Evolutionary conservation across 2,329 filamentous ascomycete genomes (phyloP).

Genomic region (Trichoderma pleuroti): DNA sequence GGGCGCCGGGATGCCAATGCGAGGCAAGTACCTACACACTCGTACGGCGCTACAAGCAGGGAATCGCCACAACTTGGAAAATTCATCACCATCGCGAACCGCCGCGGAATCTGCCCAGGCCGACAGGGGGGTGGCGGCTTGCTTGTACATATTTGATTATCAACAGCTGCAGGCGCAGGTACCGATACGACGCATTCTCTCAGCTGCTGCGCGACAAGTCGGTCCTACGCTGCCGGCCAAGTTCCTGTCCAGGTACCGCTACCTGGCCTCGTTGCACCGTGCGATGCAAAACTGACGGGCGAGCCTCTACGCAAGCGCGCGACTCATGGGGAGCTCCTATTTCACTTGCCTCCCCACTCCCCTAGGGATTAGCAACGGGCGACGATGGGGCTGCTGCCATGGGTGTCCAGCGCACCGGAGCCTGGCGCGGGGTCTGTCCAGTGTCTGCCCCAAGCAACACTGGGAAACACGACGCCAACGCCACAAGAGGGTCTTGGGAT

Average conservation of each 20-base stretch:
- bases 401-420: constrained; percentile 19
- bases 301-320: background rate
- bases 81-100: background rate
- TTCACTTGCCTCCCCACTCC: background rate
- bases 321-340: constrained; percentile 14
- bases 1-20: background rate
- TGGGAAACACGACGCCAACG: background rate
- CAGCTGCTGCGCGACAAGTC: background rate
- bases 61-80: background rate
- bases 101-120: background rate
- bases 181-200: background rate
- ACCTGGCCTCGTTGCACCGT: background rate
- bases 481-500: background rate
- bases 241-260: background rate
- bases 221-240: background rate
- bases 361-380: constrained; percentile 11
- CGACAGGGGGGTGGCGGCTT: background rate
- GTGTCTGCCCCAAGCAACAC: background rate
- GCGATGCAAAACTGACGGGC: background rate
- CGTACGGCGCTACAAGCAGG: background rate
- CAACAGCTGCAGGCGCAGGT: background rate
- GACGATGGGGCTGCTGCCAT: constrained; percentile 17
- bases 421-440: constrained; percentile 18
- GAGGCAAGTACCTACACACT: background rate
- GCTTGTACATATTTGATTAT: background rate